Conservation (phyloP, 2,329 filamentous ascomycete genomes). For the Onygenales sp. region DNA sequence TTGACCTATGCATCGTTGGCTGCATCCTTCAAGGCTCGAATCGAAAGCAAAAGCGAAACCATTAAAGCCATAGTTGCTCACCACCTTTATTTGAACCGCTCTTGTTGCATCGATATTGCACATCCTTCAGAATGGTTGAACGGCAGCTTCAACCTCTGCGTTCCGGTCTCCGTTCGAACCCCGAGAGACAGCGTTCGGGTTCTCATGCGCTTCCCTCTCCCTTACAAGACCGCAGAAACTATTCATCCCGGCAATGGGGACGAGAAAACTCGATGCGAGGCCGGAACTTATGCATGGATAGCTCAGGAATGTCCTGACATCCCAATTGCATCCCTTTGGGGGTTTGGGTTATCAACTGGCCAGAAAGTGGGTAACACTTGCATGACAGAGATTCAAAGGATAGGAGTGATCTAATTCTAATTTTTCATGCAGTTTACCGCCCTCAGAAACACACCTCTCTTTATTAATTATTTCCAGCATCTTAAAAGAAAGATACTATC, state of each 20-base stretch:
- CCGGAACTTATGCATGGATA: neutral
- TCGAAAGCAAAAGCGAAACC: neutral
- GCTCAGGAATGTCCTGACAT: neutral
- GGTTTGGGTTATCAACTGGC: neutral
- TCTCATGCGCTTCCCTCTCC: neutral
- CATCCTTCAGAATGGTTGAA: neutral
- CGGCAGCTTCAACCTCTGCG: conserved; percentile 1
- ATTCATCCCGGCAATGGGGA: neutral
- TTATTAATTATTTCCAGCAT: too few relatives aligned
- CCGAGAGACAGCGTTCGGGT: neutral
- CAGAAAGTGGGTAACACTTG: neutral
- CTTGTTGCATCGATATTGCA: neutral
- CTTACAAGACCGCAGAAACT: neutral
- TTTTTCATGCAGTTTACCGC: neutral
- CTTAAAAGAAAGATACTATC: too few relatives aligned
- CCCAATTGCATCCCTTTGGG: neutral
- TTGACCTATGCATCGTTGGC: neutral
- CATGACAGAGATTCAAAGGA: neutral
- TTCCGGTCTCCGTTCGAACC: neutral
- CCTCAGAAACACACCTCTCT: neutral
- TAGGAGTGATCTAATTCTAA: neutral
- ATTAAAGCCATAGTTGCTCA: neutral
- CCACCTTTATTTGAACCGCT: neutral
- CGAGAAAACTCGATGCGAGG: neutral
- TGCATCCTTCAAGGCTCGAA: neutral